Conservation (phyloP, 2,329 filamentous ascomycete species). For the Cladosporium sp. region DNA sequence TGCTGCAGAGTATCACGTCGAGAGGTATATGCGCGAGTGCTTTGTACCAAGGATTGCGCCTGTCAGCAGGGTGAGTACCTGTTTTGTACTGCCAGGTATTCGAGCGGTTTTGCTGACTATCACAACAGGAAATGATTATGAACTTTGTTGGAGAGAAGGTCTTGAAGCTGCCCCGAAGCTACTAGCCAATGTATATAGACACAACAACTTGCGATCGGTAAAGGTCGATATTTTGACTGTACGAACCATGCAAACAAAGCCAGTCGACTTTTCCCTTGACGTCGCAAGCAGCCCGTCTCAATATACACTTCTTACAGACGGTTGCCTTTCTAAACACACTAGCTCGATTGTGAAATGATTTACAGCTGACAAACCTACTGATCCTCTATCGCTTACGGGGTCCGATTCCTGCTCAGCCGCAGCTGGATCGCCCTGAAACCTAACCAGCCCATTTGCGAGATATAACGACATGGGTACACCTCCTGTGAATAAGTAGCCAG, state of each 20-base stretch:
- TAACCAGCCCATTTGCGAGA: background rate
- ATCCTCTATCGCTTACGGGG: background rate
- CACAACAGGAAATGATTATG: conserved; percentile 67
- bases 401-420: background rate
- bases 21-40: conserved; percentile 60
- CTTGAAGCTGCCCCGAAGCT: conserved; percentile 66
- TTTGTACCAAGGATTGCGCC: conserved; percentile 62
- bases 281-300: background rate
- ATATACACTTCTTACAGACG: background rate
- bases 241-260: background rate
- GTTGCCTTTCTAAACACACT: background rate
- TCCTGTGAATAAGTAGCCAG: too few species aligned
- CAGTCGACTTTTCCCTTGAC: background rate
- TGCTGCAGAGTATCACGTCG: conserved; percentile 63
- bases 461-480: background rate
- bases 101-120: conserved; percentile 6
- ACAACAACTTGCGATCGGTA: background rate
- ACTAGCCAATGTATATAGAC: conserved; percentile 43
- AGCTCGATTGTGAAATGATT: background rate
- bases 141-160: conserved; percentile 72
- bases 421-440: background rate
- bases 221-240: background rate
- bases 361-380: background rate
- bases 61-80: conserved; percentile 51
- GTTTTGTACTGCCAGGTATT: background rate